Evolutionary conservation across 805 yeast genomes (phyloP).

Genomic region (Teunomyces funiuensis): DNA sequence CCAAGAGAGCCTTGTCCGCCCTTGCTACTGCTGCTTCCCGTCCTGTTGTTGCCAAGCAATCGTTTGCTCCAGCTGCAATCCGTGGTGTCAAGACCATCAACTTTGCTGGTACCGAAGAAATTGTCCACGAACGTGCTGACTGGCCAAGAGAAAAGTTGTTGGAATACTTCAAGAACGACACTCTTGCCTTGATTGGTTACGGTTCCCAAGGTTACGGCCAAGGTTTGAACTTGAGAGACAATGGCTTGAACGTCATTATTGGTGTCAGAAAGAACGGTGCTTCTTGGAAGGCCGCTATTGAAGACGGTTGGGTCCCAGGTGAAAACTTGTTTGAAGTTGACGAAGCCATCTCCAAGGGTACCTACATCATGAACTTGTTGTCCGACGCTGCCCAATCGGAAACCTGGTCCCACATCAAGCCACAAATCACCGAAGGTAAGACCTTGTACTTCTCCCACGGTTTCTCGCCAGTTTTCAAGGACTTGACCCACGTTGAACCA

Average conservation of each 20-base stretch:
- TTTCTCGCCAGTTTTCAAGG: conserved; percentile 98
- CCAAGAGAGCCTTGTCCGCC: conserved; percentile 68
- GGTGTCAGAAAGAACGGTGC: conserved; percentile 99
- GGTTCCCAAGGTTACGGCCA: conserved; percentile 99
- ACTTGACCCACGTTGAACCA: conserved; percentile 92
- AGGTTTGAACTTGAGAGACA: conserved; percentile 98
- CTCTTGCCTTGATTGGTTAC: conserved; percentile 96
- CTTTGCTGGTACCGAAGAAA: conserved; percentile 94
- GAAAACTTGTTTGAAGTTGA: conserved; percentile 92
- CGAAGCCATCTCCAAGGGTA: conserved; percentile 92
- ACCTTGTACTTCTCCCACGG: conserved; percentile 99
- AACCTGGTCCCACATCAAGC: conserved; percentile 88
- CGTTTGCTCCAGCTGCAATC: conserved; percentile 50
- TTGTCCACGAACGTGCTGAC: conserved; percentile 98
- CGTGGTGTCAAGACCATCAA: conserved; percentile 96
- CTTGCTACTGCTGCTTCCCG: conserved; percentile 45
- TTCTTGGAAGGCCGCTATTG: conserved; percentile 99
- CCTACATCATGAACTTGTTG: conserved; percentile 94
- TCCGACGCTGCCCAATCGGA: conserved; percentile 99
- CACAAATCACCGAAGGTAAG: conserved; percentile 93
- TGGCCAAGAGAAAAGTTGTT: conserved; percentile 98
- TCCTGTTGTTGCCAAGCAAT: conserved; percentile 41
- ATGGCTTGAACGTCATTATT: conserved; percentile 94
- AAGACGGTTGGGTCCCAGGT: conserved; percentile 99
- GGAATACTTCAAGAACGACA: conserved; percentile 96